Percentiles rank a stretch among this genome's conserved stretches.
These are phyloP conservation scores for Trichoderma sp. DNA, from an alignment of 2,329 filamentous ascomycete genomes.

Conservation along the genomic window DNA sequence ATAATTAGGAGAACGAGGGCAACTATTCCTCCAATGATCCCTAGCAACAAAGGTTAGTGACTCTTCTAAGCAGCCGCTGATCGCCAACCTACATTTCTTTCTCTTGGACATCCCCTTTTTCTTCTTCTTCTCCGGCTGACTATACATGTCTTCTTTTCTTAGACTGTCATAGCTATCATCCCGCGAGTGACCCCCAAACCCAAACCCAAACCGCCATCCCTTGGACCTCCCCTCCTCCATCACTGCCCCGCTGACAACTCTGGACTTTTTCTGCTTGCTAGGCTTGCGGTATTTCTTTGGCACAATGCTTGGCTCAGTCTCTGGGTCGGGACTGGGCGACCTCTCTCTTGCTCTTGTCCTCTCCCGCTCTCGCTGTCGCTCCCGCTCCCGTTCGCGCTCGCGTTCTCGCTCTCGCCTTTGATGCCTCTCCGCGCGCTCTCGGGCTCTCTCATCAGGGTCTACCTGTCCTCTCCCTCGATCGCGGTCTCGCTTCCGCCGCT, in stretches of 20 bases:
- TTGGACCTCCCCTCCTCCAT: slow-evolving; percentile 62
- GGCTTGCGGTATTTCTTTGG: slow-evolving; percentile 35
- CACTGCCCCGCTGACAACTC: slow-evolving; percentile 68
- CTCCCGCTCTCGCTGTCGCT: slow-evolving; percentile 24
- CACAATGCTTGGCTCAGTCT: slow-evolving; percentile 24
- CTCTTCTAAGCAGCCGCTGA: neutral
- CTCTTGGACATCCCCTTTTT: slow-evolving; percentile 53
- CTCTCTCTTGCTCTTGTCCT: slow-evolving; percentile 25
- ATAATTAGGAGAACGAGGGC: slow-evolving; percentile 62
- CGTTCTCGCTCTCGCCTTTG: slow-evolving; percentile 21
- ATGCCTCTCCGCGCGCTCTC: slow-evolving; percentile 20
- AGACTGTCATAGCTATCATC: slow-evolving; percentile 46
- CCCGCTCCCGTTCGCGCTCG: slow-evolving; percentile 26
- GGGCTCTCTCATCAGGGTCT: slow-evolving; percentile 21
- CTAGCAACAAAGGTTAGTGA: slow-evolving; percentile 34
- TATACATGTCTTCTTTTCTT: slow-evolving; percentile 46
- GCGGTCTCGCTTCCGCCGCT: slow-evolving; percentile 20
- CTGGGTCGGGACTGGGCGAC: slow-evolving; percentile 20
- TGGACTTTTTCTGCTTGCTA: slow-evolving; percentile 45
- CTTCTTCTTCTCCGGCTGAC: slow-evolving; percentile 47
- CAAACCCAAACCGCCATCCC: slow-evolving; percentile 18
- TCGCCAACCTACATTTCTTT: slow-evolving; percentile 53
- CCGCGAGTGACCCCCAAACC: slow-evolving; percentile 32
- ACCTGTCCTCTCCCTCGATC: neutral
- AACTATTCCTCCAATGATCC: slow-evolving; percentile 54